Conservation (phyloP, 371 early-diverging fungal genomes). For the Mortierella sp. region DNA sequence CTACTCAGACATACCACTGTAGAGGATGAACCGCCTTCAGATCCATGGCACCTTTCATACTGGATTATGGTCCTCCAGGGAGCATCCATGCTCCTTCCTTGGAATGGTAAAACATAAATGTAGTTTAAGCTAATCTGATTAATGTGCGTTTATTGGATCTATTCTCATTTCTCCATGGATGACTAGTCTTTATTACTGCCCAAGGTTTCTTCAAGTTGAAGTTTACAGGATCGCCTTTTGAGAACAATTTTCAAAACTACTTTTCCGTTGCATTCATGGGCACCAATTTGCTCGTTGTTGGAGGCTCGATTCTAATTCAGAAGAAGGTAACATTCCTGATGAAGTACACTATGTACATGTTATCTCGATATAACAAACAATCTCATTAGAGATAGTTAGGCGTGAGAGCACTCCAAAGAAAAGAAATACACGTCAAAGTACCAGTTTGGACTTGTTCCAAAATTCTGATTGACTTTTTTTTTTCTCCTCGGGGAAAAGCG, state of each 20-base stretch:
- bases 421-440: too few relatives aligned
- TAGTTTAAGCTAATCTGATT: not conserved
- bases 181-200: slow-evolving; percentile 80
- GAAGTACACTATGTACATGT: too few relatives aligned
- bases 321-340: slow-evolving; percentile 60
- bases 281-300: slow-evolving; percentile 69
- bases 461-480: not conserved
- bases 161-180: not conserved
- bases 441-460: too few relatives aligned
- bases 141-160: not conserved
- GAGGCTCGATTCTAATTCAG: slow-evolving; percentile 71
- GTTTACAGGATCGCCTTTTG: slow-evolving; percentile 71
- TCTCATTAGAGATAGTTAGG: not conserved
- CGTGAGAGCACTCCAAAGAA: too few relatives aligned
- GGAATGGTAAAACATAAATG: slow-evolving; percentile 73
- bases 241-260: slow-evolving; percentile 80
- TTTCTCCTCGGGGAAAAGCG: not conserved
- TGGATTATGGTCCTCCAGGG: slow-evolving; percentile 80
- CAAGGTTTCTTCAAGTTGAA: slow-evolving; percentile 76
- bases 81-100: slow-evolving; percentile 80
- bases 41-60: slow-evolving; percentile 48
- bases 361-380: not conserved
- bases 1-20: slow-evolving; percentile 22
- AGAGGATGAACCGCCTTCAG: slow-evolving; percentile 46
- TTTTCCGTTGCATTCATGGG: slow-evolving; percentile 77